A percentile compares a stretch with the other conserved stretches of the same genome.
Conservation (phyloP, 495 filamentous ascomycete species). For the Trichoderma asperelloides region DNA sequence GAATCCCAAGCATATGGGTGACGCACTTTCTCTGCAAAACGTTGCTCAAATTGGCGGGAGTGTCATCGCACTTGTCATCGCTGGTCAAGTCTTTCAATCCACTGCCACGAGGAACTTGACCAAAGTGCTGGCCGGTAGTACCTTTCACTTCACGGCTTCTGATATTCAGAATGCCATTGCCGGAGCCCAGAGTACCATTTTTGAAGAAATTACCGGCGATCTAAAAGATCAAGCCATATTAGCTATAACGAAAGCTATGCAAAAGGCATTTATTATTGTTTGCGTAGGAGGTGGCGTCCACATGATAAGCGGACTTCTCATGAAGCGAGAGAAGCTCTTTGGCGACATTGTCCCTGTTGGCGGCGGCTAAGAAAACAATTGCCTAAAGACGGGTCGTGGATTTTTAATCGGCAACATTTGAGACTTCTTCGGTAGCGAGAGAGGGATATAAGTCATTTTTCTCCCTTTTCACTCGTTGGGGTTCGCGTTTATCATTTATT, state of each 20-base stretch:
- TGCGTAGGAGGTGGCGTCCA: constrained; percentile 39
- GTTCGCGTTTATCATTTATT: too few species aligned
- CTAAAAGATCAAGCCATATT: constrained; percentile 29
- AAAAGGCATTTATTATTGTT: constrained; percentile 41
- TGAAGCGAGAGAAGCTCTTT: constrained; percentile 49
- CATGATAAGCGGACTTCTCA: constrained; percentile 31
- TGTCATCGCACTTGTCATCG: constrained; percentile 47
- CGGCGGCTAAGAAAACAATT: not conserved
- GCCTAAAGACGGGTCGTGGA: too few species aligned
- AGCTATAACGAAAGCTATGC: constrained; percentile 43
- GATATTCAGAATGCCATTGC: constrained; percentile 24
- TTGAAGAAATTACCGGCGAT: constrained; percentile 37
- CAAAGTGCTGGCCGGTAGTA: constrained; percentile 26
- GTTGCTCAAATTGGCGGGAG: constrained; percentile 46
- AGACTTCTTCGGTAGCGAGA: too few species aligned
- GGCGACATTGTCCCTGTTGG: constrained; percentile 15
- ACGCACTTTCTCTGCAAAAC: constrained; percentile 45
- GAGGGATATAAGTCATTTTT: too few species aligned
- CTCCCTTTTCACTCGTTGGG: too few species aligned
- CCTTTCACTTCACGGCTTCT: constrained; percentile 14
- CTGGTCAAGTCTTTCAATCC: constrained; percentile 49
- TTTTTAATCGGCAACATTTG: too few species aligned
- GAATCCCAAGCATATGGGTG: constrained; percentile 24
- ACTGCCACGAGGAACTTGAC: constrained; percentile 24
- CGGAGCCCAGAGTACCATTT: not conserved